phyloP scores from a whole-genome alignment of 1,284 basidiomycete species.

The Irpex rosettiformis region DNA sequence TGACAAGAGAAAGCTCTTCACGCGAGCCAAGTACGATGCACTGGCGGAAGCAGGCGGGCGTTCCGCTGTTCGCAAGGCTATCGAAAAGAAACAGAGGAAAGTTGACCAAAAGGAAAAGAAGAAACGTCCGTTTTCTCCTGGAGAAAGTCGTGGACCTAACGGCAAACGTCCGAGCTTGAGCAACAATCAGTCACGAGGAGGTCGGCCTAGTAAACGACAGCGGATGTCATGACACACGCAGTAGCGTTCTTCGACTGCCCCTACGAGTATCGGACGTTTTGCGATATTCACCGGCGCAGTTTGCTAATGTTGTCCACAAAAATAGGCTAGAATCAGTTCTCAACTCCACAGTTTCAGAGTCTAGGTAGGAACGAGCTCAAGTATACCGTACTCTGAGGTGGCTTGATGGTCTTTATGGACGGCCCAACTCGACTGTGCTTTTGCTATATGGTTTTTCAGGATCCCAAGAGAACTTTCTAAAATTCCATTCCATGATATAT shows the following conservation, averaged over 20 bases:
- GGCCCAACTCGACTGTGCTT: too few species aligned
- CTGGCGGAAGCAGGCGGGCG: constrained; percentile 73
- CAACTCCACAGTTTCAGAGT: too few species aligned
- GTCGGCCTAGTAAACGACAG: constrained; percentile 14
- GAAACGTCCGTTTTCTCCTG: constrained; percentile 59
- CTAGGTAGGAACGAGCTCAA: too few species aligned
- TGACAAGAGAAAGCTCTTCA: constrained; percentile 71
- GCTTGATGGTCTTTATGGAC: too few species aligned
- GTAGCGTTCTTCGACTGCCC: not conserved
- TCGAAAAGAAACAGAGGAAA: constrained; percentile 89
- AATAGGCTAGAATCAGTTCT: too few species aligned
- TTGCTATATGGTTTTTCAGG: too few species aligned
- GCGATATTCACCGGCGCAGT: too few species aligned
- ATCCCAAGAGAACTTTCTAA: too few species aligned
- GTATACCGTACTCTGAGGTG: too few species aligned
- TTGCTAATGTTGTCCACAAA: too few species aligned
- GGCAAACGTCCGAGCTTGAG: not conserved
- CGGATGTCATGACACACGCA: constrained; percentile 3
- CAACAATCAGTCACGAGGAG: not conserved
- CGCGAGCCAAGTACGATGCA: constrained; percentile 74
- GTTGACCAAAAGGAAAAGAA: constrained; percentile 88
- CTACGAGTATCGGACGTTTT: not conserved
- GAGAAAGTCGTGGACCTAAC: constrained; percentile 1
- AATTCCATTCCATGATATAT: too few species aligned
- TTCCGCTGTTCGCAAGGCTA: constrained; percentile 79